A percentile compares a stretch with the other conserved stretches of the same genome.
Conservation (phyloP, 2,329 filamentous ascomycete genomes). For the Scedosporium minutisporum region DNA sequence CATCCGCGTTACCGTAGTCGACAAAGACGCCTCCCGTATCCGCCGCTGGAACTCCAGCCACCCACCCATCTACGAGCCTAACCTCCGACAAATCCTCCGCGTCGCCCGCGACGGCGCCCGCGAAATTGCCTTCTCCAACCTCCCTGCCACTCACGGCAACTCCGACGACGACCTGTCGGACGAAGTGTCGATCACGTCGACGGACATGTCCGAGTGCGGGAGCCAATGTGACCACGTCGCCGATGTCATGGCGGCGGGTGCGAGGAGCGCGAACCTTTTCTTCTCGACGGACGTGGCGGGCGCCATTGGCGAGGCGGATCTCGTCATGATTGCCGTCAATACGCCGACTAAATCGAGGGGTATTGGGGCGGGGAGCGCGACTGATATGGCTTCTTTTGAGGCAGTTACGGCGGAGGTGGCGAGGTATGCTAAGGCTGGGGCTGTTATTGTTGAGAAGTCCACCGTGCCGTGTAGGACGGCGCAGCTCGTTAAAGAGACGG, state of each 20-base stretch:
- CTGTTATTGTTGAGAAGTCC: conserved; percentile 73
- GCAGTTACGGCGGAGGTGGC: conserved; percentile 60
- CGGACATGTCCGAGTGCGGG: conserved; percentile 19
- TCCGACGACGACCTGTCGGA: conserved; percentile 16
- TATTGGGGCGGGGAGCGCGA: conserved; percentile 59
- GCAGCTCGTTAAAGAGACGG: conserved; percentile 57
- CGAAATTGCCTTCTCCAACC: conserved; percentile 29
- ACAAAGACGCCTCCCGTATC: conserved; percentile 56
- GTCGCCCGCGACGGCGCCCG: conserved; percentile 50
- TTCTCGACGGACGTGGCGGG: conserved; percentile 60
- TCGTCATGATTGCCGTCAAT: conserved; percentile 69
- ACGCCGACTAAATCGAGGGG: conserved; percentile 68
- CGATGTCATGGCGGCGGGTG: conserved; percentile 24
- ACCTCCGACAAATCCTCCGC: conserved; percentile 57
- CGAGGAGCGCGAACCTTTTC: conserved; percentile 55
- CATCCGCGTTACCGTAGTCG: conserved; percentile 65
- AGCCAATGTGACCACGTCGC: conserved; percentile 14
- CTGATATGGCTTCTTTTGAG: conserved; percentile 65
- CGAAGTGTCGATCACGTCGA: conserved; percentile 21
- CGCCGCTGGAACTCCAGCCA: conserved; percentile 63
- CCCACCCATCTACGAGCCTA: conserved; percentile 69
- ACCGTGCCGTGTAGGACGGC: conserved; percentile 71
- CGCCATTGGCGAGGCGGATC: conserved; percentile 56
- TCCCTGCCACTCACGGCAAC: conserved; percentile 13
- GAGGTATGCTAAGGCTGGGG: conserved; percentile 51